These are phyloP conservation scores for Cyberlindnera amylophila DNA, from an alignment of 805 yeast genomes.

Conservation along the genomic window DNA sequence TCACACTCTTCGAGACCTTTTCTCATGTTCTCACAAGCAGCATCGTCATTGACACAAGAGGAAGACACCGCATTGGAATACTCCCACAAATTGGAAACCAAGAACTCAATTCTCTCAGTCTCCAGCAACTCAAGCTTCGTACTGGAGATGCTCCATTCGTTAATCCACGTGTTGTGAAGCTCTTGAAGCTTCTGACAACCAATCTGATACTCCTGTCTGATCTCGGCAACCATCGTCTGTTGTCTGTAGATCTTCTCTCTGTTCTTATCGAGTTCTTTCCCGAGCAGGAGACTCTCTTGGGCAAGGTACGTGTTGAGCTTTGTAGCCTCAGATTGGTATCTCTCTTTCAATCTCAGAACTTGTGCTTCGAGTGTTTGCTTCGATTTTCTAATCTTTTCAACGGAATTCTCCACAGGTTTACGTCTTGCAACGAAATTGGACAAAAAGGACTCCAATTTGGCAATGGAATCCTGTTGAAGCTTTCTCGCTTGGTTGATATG, in stretches of 20 bases:
- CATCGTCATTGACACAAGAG: slow-evolving; percentile 75
- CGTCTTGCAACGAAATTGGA: slow-evolving; percentile 48
- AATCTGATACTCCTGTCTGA: slow-evolving; percentile 54
- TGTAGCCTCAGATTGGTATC: slow-evolving; percentile 55
- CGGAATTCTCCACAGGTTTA: slow-evolving; percentile 52
- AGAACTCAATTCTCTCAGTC: slow-evolving; percentile 63
- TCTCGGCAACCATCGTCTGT: slow-evolving; percentile 36
- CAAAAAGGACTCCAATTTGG: slow-evolving; percentile 50
- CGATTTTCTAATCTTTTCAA: slow-evolving; percentile 50
- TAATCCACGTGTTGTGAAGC: slow-evolving; percentile 57
- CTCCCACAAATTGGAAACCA: slow-evolving; percentile 73
- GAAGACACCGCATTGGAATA: slow-evolving; percentile 72
- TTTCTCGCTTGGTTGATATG: slow-evolving; percentile 52
- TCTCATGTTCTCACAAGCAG: slow-evolving; percentile 68
- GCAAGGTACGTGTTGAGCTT: slow-evolving; percentile 57
- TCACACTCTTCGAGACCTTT: slow-evolving; percentile 64
- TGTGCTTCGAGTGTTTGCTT: slow-evolving; percentile 36
- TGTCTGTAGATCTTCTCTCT: slow-evolving; percentile 52
- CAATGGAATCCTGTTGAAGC: slow-evolving; percentile 46
- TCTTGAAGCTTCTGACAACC: slow-evolving; percentile 51
- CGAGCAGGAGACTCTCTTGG: slow-evolving; percentile 64
- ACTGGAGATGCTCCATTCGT: slow-evolving; percentile 68
- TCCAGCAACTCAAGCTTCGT: slow-evolving; percentile 65
- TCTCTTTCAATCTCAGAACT: slow-evolving; percentile 37
- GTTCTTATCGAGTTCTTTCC: slow-evolving; percentile 63